Evolutionary conservation across 352 stramenopile species (phyloP).

Genomic region (Elongisporangium senticosum): DNA sequence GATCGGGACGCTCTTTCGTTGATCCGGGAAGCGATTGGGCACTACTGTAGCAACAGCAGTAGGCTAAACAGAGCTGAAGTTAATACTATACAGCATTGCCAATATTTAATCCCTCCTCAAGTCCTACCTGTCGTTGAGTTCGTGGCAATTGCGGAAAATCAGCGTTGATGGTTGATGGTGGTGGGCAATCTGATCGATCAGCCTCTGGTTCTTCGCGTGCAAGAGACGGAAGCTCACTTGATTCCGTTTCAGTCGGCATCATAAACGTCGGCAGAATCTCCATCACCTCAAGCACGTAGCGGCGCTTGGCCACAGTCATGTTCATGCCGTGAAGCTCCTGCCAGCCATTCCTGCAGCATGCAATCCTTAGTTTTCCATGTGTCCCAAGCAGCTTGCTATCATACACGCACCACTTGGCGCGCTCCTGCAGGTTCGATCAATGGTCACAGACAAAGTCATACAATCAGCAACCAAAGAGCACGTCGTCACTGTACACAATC

Average conservation of each 20-base stretch:
- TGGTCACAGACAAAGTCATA: background rate
- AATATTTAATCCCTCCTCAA: background rate
- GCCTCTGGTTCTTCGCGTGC: background rate
- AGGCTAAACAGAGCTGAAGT: background rate
- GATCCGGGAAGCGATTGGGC: background rate
- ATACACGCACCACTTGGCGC: conserved; percentile 47
- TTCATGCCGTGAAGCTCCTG: conserved; percentile 29
- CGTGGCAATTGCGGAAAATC: background rate
- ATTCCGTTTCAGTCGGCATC: conserved; percentile 17
- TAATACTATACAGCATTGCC: background rate
- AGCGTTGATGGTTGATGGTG: background rate
- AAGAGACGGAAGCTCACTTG: background rate
- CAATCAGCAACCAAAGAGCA: background rate
- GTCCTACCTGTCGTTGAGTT: background rate
- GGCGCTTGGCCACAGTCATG: conserved; percentile 30
- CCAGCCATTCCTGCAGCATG: conserved; percentile 45
- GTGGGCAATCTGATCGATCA: background rate
- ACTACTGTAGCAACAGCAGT: background rate
- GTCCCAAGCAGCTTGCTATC: background rate
- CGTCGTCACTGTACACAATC: background rate
- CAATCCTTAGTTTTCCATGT: background rate
- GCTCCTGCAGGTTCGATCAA: conserved; percentile 21
- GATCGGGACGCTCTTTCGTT: background rate
- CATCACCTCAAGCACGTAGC: conserved; percentile 48
- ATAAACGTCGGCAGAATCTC: conserved; percentile 42